Conservation (phyloP, 2,329 filamentous ascomycete species). For the Fusarium hostae region DNA sequence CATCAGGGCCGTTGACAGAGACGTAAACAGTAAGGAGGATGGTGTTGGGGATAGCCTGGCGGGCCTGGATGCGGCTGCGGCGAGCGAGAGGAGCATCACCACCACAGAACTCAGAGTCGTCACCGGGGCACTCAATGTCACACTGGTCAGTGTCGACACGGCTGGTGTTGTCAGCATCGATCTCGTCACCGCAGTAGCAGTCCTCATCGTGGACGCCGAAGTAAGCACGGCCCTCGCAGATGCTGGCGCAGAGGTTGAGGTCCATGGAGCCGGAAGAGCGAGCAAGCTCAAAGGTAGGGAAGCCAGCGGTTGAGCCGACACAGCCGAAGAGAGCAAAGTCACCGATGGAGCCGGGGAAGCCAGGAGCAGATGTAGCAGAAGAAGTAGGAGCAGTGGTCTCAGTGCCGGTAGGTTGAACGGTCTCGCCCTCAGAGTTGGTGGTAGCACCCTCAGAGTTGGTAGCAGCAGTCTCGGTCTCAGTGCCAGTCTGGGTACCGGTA, state of each 20-base stretch:
- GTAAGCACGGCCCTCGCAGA: conserved; percentile 37
- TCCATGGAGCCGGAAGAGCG: conserved; percentile 31
- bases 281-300: conserved; percentile 40
- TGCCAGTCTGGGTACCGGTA: not conserved
- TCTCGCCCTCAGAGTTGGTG: conserved; percentile 9
- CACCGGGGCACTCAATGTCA: conserved; percentile 38
- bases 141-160: conserved; percentile 19
- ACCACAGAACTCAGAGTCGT: conserved; percentile 37
- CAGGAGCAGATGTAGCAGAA: conserved; percentile 31
- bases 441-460: conserved; percentile 8
- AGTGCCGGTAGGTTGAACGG: conserved; percentile 26
- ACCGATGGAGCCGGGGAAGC: conserved; percentile 32
- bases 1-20: not conserved
- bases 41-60: conserved; percentile 36
- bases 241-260: conserved; percentile 43
- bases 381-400: conserved; percentile 43
- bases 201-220: conserved; percentile 45
- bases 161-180: conserved; percentile 16
- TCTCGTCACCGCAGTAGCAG: conserved; percentile 39
- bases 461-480: not conserved
- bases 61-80: conserved; percentile 29
- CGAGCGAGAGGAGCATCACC: conserved; percentile 26
- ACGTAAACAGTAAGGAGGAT: conserved; percentile 42
- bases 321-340: conserved; percentile 46
- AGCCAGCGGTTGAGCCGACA: conserved; percentile 30